Conservation (phyloP, 2,329 filamentous ascomycete species). For the Rutstroemia sp. region DNA sequence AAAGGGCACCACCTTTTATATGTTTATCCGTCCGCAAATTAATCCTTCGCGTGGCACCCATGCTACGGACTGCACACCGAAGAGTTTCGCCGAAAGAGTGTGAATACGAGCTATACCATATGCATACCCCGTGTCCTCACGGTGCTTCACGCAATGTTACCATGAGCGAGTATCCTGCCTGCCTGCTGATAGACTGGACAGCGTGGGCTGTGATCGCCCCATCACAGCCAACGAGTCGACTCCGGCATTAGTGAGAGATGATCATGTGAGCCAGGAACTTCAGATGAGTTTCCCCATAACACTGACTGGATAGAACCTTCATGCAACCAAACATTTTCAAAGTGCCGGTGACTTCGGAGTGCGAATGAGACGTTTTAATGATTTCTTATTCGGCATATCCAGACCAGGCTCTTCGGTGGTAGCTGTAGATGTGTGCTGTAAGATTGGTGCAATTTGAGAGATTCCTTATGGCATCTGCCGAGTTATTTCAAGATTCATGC, state of each 20-base stretch:
- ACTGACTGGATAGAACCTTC: not conserved
- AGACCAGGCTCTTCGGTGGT: no score
- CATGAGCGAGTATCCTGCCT: not conserved
- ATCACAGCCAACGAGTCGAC: not conserved
- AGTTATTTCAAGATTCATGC: not conserved
- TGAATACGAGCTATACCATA: not conserved
- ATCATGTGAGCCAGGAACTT: not conserved
- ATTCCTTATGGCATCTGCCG: not conserved
- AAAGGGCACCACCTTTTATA: not conserved
- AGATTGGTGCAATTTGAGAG: not conserved
- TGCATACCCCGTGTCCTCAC: not conserved
- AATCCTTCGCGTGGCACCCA: not conserved
- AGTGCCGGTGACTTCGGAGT: not conserved
- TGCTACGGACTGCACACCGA: not conserved
- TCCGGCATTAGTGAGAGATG: not conserved
- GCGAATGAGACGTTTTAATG: not conserved
- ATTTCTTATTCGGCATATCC: no score
- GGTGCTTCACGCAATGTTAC: slow-evolving; percentile 3
- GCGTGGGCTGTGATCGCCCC: not conserved
- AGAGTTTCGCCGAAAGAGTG: not conserved
- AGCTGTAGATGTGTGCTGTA: not conserved
- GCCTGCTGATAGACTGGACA: slow-evolving; percentile 3
- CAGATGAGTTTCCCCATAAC: not conserved
- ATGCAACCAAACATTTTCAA: not conserved
- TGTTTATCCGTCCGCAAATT: slow-evolving; percentile 3